A percentile compares a stretch with the other conserved stretches of the same genome.
These are phyloP conservation scores for Mycena filopes DNA, from an alignment of 768 basidiomycete genomes.

Conservation along the genomic window DNA sequence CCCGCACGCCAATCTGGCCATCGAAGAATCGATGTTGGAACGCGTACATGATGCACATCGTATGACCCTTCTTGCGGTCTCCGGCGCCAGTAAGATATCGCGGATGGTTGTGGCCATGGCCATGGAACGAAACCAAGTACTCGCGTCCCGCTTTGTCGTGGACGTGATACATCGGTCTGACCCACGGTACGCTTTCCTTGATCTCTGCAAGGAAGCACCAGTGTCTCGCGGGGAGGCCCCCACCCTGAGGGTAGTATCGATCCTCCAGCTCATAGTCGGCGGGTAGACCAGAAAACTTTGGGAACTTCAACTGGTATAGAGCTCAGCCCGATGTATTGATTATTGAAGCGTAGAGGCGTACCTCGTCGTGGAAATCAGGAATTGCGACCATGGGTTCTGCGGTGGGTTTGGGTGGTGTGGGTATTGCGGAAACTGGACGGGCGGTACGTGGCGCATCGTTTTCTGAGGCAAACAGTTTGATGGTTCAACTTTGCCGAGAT, in stretches of 20 bases:
- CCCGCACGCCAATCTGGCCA: conserved; percentile 41
- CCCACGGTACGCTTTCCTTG: conserved; percentile 28
- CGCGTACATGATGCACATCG: conserved; percentile 45
- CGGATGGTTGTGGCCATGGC: conserved; percentile 31
- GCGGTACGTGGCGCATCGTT: too few species aligned
- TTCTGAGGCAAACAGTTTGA: too few species aligned
- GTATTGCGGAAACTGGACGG: too few species aligned
- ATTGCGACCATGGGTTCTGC: background rate
- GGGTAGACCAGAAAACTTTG: conserved; percentile 39
- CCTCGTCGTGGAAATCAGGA: background rate
- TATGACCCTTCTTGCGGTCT: conserved; percentile 33
- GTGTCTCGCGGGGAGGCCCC: conserved; percentile 37
- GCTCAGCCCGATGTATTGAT: background rate
- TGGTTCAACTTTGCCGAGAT: too few species aligned
- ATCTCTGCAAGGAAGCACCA: conserved; percentile 49
- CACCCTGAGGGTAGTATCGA: background rate
- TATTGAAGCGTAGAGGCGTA: background rate
- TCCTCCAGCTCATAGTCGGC: conserved; percentile 35
- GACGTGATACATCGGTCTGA: conserved; percentile 39
- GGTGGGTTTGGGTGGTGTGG: too few species aligned
- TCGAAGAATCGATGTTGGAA: conserved; percentile 39
- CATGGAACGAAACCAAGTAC: conserved; percentile 39
- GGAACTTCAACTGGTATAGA: conserved; percentile 36
- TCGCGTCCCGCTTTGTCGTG: conserved; percentile 38
- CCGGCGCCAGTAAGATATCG: conserved; percentile 14